Percentiles rank a stretch among this genome's conserved stretches.
phyloP scores from a whole-genome alignment of 768 basidiomycete genomes.

The Macrolepiota fuliginosa region DNA sequence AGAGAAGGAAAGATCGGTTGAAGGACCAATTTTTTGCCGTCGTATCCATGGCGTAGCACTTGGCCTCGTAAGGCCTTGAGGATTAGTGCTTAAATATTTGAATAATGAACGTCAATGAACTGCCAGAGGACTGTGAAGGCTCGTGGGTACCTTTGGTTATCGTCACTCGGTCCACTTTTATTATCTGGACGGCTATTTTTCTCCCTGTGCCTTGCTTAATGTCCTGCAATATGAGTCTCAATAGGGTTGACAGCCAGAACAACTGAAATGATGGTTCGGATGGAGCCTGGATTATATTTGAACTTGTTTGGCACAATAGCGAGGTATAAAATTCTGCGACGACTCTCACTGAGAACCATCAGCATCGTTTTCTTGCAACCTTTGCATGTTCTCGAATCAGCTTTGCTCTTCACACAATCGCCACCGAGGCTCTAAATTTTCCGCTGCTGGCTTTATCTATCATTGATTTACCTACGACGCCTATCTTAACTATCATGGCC shows the following conservation, averaged over 20 bases:
- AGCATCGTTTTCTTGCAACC: constrained; percentile 29
- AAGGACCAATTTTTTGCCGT: too few species aligned
- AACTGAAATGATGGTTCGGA: background rate
- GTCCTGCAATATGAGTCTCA: background rate
- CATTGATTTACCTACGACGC: constrained; percentile 24
- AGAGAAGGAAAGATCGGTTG: too few species aligned
- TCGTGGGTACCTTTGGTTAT: too few species aligned
- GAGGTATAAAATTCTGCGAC: background rate
- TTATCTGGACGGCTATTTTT: background rate
- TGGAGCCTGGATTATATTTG: background rate
- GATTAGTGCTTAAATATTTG: too few species aligned
- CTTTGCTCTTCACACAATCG: constrained; percentile 87
- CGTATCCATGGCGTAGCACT: too few species aligned
- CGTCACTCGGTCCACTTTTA: background rate
- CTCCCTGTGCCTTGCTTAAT: background rate
- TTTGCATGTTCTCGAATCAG: constrained; percentile 95
- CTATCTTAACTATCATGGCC: constrained; percentile 44
- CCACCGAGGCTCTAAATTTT: constrained; percentile 85
- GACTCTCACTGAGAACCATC: background rate
- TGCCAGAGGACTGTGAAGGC: too few species aligned
- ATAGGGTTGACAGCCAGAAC: too few species aligned
- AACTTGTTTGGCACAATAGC: background rate
- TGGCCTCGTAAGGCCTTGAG: too few species aligned
- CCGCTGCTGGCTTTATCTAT: constrained; percentile 65
- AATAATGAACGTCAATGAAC: too few species aligned